Evolutionary conservation across 495 filamentous ascomycete species (phyloP), one percentile per base, ranked within the genome.

Genomic region (Penicillium turbatum): DNA sequence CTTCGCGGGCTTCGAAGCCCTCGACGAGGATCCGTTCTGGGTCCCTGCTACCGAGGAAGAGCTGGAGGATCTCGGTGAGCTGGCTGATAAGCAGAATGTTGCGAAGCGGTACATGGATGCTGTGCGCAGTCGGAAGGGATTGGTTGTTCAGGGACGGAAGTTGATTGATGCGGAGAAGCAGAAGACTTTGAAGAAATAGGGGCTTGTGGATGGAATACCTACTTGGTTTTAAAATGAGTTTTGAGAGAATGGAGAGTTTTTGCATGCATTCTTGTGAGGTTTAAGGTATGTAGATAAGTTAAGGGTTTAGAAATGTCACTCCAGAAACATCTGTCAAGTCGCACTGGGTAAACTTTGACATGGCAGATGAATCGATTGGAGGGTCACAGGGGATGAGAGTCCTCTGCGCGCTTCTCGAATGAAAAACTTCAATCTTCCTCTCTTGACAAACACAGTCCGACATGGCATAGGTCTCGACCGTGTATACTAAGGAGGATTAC

Each of bases 161-260:
- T 75, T 89, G 67, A 88, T 96, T 60, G 86, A 90, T 81, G 93
- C 92, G 19, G 90, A 96, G 83, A 97, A 97, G 83, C 93, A 97
- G 80, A 97, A 96, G 86, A 97, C 90, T 21, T 67, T 98, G 72
- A 98, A 98, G 84, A 81, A 89, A 76, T 97, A 81, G 57, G 31
- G 13, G 2, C n/a, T 37, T 5, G 15, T 5, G 15, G 10, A 6
- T 27, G 10, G 55, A 37, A 1, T 8, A 48, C 36, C 1, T 30
- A 30, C 26, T 37, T 24, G 21, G 21, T 39, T 31, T 17, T 49
- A 47, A 30, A 30, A 39, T 38, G 27, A 26, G 31, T 15, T n/a
- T n/a, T n/a, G n/a, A n/a, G 24, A 30, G 39, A 49, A 8, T 19
- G 26, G 35, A 49, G 48, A 30, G 50, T 51, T 35, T 49, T 31